Conservation (phyloP, 805 yeast species). For the Zygotorulaspora danielsina region DNA sequence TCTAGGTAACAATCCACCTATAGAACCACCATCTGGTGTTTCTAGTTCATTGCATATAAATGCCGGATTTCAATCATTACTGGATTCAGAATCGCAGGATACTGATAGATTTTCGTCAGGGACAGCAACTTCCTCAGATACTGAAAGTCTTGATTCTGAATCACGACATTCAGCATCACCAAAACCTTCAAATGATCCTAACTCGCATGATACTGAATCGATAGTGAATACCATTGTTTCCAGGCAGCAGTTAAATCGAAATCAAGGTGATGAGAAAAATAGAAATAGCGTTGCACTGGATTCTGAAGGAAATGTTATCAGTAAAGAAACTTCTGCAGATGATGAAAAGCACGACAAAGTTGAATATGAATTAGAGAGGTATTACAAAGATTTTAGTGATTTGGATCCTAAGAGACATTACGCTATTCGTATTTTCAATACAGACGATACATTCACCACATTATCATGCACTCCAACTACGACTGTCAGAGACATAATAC, state of each 20-base stretch:
- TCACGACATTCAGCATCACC: slow-evolving; percentile 1
- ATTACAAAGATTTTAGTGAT: slow-evolving; percentile 36
- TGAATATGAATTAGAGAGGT: slow-evolving; percentile 37
- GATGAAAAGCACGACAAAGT: slow-evolving; percentile 37
- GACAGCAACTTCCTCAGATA: slow-evolving; percentile 1
- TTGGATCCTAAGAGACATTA: slow-evolving; percentile 33
- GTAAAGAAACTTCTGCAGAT: slow-evolving; percentile 13
- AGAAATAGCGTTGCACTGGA: slow-evolving; percentile 5
- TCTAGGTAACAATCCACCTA: not conserved
- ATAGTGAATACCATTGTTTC: not conserved
- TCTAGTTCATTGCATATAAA: not conserved
- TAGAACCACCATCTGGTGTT: not conserved
- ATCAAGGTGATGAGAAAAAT: slow-evolving; percentile 7
- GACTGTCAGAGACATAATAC: slow-evolving; percentile 69
- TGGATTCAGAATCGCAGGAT: slow-evolving; percentile 1
- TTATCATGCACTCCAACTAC: slow-evolving; percentile 75
- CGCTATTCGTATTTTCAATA: slow-evolving; percentile 70
- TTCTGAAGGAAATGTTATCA: slow-evolving; percentile 9
- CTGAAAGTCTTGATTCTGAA: slow-evolving; percentile 1
- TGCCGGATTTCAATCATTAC: not conserved
- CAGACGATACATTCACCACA: slow-evolving; percentile 77
- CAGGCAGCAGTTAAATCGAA: not conserved
- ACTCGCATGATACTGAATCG: not conserved
- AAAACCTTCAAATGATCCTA: not conserved
- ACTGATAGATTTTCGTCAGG: slow-evolving; percentile 1